Base-by-base conservation (phyloP, 345 rosid species). In the Euphorbia pulcherrima region DNA sequence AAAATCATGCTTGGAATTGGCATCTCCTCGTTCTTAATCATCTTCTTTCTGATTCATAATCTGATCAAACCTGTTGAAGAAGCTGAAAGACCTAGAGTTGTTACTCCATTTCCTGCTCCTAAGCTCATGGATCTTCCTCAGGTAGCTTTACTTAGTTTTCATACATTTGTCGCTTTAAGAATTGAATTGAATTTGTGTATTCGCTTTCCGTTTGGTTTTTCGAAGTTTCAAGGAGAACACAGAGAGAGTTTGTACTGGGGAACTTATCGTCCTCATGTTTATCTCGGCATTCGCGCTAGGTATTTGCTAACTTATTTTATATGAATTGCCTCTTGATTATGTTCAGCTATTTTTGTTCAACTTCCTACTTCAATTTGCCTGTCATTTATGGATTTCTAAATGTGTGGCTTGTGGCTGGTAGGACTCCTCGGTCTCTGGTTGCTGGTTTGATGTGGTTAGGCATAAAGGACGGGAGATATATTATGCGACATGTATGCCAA, bases 401-500 rank as follows among this genome's bases (percentile, higher is more conserved):
- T 33, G 6, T 64, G 50, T 44, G 50, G 16, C 6, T 62, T 1
- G 18, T 40, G 23, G 14, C 13, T 73, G 67, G 72, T 80, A 93
- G 97, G 86, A 79, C 87, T 41, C 97, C 97, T 23, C 75, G 72
- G 57, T 86, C 96, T 48, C 81, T 93, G 61, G 75, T 90, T 57
- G 92, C 87, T 76, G 98, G 98, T 29, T 80, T 93, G 80, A 93
- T 90, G 97, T 93, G 97, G 98, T 68, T 90, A 67, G 91, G 87
- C 63, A 54, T 74, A 0, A 89, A 90, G 78, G 97, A 89, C 67
- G 92, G 87, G 33, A 84, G 78, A 75, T 86, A 81, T 71, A 55
- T 48, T 44, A 74, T 90, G 74, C 87, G 97, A 8, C 98, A 93
- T 68, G 81, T 89, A 8, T 93, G 98, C 80, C 88, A 93, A 74